These are phyloP conservation scores for Stemphylium beticola DNA, from an alignment of 2,329 filamentous ascomycete species.

Conservation along the genomic window DNA sequence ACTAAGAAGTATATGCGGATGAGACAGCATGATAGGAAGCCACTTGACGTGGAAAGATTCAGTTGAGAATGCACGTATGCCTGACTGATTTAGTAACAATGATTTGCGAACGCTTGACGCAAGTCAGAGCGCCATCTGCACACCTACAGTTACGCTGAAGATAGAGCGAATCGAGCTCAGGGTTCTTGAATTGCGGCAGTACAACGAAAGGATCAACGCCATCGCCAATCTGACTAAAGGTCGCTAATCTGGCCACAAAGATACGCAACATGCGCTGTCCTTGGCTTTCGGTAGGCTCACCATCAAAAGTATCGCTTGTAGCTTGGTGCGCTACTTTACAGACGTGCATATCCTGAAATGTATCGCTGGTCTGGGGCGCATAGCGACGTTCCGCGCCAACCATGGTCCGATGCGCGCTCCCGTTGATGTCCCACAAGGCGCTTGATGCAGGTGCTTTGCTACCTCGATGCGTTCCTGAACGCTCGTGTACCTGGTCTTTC, in stretches of 20 bases:
- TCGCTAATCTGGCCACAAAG: conserved; percentile 20
- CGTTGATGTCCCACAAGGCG: too few species aligned
- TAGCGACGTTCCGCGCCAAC: too few species aligned
- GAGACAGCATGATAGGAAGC: conserved; percentile 33
- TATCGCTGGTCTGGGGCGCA: too few species aligned
- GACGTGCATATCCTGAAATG: background rate
- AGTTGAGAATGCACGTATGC: conserved; percentile 30
- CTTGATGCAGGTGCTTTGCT: too few species aligned
- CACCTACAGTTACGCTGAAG: conserved; percentile 28
- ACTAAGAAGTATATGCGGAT: conserved; percentile 37
- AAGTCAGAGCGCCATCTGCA: background rate
- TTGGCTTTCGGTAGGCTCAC: background rate
- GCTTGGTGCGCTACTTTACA: background rate
- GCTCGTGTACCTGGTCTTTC: background rate
- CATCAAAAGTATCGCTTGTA: background rate
- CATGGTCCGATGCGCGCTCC: too few species aligned
- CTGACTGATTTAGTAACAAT: conserved; percentile 11
- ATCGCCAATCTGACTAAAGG: conserved; percentile 19
- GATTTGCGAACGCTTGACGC: too few species aligned
- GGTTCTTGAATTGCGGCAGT: conserved; percentile 27
- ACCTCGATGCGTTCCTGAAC: background rate
- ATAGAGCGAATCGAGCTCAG: conserved; percentile 20
- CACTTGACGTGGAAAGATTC: conserved; percentile 31
- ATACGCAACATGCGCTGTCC: conserved; percentile 24
- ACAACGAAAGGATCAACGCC: conserved; percentile 31